phyloP scores from a whole-genome alignment of 164 flowering plant genomes.

The Chimonanthus salicifolius region DNA sequence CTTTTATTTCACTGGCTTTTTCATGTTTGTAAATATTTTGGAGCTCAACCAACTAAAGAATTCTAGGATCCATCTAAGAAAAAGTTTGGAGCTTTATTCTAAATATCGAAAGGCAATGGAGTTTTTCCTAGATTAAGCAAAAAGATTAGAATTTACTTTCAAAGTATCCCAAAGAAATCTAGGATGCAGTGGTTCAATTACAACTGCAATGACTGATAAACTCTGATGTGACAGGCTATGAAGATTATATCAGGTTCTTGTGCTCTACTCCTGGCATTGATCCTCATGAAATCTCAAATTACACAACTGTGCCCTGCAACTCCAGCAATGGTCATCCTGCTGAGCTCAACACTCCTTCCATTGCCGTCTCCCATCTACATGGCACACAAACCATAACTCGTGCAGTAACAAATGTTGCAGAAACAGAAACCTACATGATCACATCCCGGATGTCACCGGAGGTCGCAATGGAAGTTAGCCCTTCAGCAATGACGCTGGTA shows the following conservation, averaged over 20 bases:
- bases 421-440: constrained; percentile 74
- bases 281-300: constrained; percentile 54
- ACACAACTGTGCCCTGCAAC: constrained; percentile 68
- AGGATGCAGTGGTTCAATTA: too few species aligned
- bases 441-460: constrained; percentile 71
- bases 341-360: constrained; percentile 81
- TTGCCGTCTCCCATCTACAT: constrained; percentile 73
- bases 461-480: constrained; percentile 67
- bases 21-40: too few species aligned
- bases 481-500: constrained; percentile 77
- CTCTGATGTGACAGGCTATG: constrained; percentile 43
- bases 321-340: constrained; percentile 56
- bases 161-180: too few species aligned
- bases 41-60: too few species aligned
- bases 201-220: too few species aligned
- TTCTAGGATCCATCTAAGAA: too few species aligned
- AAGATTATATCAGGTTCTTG: constrained; percentile 77
- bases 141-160: too few species aligned
- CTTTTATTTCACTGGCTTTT: too few species aligned
- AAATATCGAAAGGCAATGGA: too few species aligned
- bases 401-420: constrained; percentile 77
- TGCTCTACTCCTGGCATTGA: constrained; percentile 90
- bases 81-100: too few species aligned
- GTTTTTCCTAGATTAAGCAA: too few species aligned
- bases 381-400: constrained; percentile 64